These are phyloP conservation scores for Euphorbia peplus DNA, from an alignment of 345 rosid species.

Conservation along the genomic window DNA sequence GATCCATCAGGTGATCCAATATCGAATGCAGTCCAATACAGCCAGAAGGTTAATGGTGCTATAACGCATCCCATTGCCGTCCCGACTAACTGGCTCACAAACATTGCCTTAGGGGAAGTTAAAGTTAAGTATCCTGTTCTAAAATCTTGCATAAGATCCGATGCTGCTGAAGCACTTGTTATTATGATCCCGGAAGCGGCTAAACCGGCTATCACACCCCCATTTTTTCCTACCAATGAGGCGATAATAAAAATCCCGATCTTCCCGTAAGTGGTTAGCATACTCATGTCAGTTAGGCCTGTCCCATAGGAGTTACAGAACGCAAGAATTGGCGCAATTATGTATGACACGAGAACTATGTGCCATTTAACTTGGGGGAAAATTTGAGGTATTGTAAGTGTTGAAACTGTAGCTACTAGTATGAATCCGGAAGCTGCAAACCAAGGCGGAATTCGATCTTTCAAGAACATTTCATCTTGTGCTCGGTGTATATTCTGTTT, in stretches of 20 bases:
- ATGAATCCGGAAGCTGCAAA: conserved; percentile 75
- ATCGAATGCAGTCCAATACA: conserved; percentile 75
- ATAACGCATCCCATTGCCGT: conserved; percentile 79
- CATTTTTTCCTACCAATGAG: conserved; percentile 60
- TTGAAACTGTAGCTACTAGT: conserved; percentile 72
- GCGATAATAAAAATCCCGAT: conserved; percentile 75
- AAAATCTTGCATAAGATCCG: conserved; percentile 89
- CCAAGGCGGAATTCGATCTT: conserved; percentile 76
- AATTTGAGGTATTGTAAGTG: conserved; percentile 56
- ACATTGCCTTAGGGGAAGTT: conserved; percentile 80
- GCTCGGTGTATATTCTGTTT: conserved; percentile 22
- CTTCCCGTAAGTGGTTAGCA: conserved; percentile 82
- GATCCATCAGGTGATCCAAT: conserved; percentile 77
- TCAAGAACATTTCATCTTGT: conserved; percentile 61
- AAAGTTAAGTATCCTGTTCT: conserved; percentile 73
- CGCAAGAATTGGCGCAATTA: conserved; percentile 84
- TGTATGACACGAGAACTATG: conserved; percentile 66
- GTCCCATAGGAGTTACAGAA: conserved; percentile 94
- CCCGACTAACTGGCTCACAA: conserved; percentile 65
- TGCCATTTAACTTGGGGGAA: conserved; percentile 87
- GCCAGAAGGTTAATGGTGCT: conserved; percentile 80
- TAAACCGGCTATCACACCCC: conserved; percentile 73
- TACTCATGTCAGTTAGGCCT: conserved; percentile 81
- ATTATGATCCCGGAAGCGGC: conserved; percentile 77
- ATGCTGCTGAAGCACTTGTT: conserved; percentile 76